Conservation (phyloP, 2,329 filamentous ascomycete genomes). For the Colletotrichum trifolii region DNA sequence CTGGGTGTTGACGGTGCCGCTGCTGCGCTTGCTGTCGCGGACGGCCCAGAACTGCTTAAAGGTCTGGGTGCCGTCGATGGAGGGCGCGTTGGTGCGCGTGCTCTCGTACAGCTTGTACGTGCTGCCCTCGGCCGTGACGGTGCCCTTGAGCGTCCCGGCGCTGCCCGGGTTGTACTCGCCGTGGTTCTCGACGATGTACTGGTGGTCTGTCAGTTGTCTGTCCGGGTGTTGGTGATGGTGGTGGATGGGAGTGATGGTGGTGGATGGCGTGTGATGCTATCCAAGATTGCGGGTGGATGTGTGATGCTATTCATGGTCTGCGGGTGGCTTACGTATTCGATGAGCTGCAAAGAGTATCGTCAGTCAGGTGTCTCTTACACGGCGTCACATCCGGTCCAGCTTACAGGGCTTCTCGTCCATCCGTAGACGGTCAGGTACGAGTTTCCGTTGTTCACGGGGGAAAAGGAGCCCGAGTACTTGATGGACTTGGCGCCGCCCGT, state of each 20-base stretch:
- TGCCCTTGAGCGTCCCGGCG: constrained; percentile 46
- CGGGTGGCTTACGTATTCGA: constrained; percentile 36
- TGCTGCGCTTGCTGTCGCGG: constrained; percentile 58
- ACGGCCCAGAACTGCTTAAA: constrained; percentile 67
- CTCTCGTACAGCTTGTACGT: constrained; percentile 51
- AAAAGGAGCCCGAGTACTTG: constrained; percentile 45
- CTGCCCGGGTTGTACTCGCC: constrained; percentile 50
- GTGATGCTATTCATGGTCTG: no score
- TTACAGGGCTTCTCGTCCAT: constrained; percentile 49
- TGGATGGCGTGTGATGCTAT: no score
- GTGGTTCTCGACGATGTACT: constrained; percentile 52
- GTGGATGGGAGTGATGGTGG: no score
- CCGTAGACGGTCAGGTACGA: constrained; percentile 52
- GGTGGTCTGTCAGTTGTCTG: background rate
- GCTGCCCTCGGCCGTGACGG: constrained; percentile 49
- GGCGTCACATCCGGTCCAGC: constrained; percentile 38
- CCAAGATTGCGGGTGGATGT: background rate
- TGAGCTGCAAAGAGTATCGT: background rate
- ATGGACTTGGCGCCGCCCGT: constrained; percentile 55
- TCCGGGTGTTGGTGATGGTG: no score
- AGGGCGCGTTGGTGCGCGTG: constrained; percentile 55
- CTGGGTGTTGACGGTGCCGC: constrained; percentile 60
- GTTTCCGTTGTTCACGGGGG: constrained; percentile 45
- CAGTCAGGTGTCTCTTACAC: background rate
- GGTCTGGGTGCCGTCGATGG: constrained; percentile 59